Conservation (phyloP, 1,139 yeast genomes). For the Yamadazyma sp. region DNA sequence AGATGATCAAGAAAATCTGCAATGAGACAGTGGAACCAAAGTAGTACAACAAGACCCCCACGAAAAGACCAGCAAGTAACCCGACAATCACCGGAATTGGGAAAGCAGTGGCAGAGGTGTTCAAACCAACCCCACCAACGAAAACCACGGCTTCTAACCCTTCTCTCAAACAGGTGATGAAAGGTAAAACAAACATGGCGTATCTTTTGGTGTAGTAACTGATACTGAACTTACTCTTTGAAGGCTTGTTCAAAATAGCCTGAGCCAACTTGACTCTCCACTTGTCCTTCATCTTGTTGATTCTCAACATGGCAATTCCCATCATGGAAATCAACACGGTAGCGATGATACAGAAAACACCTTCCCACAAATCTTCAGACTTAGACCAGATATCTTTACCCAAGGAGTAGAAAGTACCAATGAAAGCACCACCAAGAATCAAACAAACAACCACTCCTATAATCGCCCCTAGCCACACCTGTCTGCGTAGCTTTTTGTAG, state of each 20-base stretch:
- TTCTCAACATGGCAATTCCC: conserved; percentile 91
- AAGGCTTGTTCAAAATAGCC: conserved; percentile 54
- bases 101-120: conserved; percentile 57
- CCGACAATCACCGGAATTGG: conserved; percentile 85
- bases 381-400: conserved; percentile 82
- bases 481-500: conserved; percentile 63
- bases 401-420: conserved; percentile 77
- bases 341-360: conserved; percentile 80
- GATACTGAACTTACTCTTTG: conserved; percentile 30
- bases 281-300: conserved; percentile 87
- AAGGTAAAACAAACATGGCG: conserved; percentile 76
- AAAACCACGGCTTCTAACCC: conserved; percentile 91
- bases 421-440: conserved; percentile 78
- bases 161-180: conserved; percentile 82
- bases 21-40: conserved; percentile 77
- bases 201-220: conserved; percentile 56
- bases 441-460: conserved; percentile 74
- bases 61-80: conserved; percentile 64
- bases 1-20: conserved; percentile 75
- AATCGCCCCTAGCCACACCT: conserved; percentile 79
- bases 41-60: conserved; percentile 69
- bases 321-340: conserved; percentile 78
- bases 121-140: conserved; percentile 84
- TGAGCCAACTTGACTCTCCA: conserved; percentile 89
- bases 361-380: conserved; percentile 94